Evolutionary conservation across 352 stramenopile genomes (phyloP).

Genomic region (Globisporangium rhizosaccharum): DNA sequence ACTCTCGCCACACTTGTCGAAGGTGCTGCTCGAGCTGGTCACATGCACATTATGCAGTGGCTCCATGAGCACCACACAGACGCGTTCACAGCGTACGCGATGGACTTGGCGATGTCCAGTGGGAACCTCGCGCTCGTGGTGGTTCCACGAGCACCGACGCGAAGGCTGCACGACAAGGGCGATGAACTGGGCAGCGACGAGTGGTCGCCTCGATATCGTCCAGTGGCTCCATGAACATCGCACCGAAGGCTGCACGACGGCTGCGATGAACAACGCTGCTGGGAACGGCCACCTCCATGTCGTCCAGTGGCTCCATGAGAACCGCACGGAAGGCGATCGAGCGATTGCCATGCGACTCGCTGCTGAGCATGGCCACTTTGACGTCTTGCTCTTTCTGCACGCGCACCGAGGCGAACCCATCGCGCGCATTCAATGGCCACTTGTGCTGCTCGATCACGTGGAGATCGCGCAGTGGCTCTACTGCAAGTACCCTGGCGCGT

Average conservation of each 20-base stretch:
- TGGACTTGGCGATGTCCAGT: neutral
- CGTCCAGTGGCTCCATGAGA: neutral
- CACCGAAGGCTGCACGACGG: too few relatives aligned
- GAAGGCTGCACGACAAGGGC: too few relatives aligned
- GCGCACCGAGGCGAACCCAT: neutral
- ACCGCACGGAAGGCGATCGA: neutral
- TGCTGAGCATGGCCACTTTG: neutral
- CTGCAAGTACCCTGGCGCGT: too few relatives aligned
- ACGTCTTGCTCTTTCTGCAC: neutral
- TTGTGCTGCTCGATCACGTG: too few relatives aligned
- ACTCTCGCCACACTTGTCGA: neutral
- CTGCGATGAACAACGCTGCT: neutral
- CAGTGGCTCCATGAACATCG: too few relatives aligned
- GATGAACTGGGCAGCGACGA: too few relatives aligned
- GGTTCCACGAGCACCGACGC: too few relatives aligned
- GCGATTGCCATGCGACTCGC: neutral
- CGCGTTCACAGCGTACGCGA: neutral
- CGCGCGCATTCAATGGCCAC: too few relatives aligned
- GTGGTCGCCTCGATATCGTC: too few relatives aligned
- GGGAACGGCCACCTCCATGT: neutral
- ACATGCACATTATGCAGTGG: neutral
- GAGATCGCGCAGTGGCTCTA: too few relatives aligned
- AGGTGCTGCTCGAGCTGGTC: neutral
- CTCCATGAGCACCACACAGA: constrained; percentile 10
- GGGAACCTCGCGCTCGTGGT: too few relatives aligned